phyloP scores from a whole-genome alignment of 164 flowering plant species.

The Amborella trichopoda region DNA sequence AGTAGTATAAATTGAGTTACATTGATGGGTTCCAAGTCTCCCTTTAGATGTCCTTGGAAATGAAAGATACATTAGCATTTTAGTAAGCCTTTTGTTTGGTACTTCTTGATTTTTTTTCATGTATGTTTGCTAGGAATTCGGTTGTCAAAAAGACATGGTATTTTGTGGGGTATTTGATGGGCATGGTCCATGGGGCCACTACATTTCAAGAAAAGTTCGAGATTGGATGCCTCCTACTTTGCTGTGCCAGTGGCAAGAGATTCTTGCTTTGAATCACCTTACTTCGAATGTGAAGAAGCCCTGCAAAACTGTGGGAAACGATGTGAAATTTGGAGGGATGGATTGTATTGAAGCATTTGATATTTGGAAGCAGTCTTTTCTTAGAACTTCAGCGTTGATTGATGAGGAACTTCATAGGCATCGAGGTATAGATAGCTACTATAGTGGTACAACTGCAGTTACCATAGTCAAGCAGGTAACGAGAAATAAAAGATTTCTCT shows the following conservation, averaged over 20 bases:
- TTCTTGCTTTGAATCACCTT: slow-evolving; percentile 28
- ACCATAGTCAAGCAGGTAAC: slow-evolving; percentile 75
- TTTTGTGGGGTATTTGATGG: slow-evolving; percentile 93
- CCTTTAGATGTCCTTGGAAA: too few relatives aligned
- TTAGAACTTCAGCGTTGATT: slow-evolving; percentile 55
- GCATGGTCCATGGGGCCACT: slow-evolving; percentile 93
- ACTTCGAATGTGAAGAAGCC: slow-evolving; percentile 23
- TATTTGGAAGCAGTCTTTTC: slow-evolving; percentile 63
- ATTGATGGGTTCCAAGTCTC: too few relatives aligned
- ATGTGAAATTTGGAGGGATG: neutral
- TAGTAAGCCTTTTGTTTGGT: neutral
- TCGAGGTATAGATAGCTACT: slow-evolving; percentile 41
- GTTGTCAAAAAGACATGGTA: slow-evolving; percentile 70
- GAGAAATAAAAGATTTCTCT: too few relatives aligned
- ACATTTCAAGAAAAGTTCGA: slow-evolving; percentile 54
- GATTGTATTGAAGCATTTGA: slow-evolving; percentile 25
- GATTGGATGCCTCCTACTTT: slow-evolving; percentile 53
- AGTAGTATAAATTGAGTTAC: too few relatives aligned
- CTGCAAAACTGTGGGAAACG: neutral
- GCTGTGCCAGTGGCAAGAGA: slow-evolving; percentile 71
- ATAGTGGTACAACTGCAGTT: slow-evolving; percentile 83
- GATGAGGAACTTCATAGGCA: slow-evolving; percentile 57
- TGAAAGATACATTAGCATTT: too few relatives aligned
- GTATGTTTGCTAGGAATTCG: slow-evolving; percentile 48
- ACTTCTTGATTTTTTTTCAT: neutral